Evolutionary conservation across 495 filamentous ascomycete species (phyloP), one percentile per base, ranked within the genome.

Genomic region (Bacidia gigantensis): DNA sequence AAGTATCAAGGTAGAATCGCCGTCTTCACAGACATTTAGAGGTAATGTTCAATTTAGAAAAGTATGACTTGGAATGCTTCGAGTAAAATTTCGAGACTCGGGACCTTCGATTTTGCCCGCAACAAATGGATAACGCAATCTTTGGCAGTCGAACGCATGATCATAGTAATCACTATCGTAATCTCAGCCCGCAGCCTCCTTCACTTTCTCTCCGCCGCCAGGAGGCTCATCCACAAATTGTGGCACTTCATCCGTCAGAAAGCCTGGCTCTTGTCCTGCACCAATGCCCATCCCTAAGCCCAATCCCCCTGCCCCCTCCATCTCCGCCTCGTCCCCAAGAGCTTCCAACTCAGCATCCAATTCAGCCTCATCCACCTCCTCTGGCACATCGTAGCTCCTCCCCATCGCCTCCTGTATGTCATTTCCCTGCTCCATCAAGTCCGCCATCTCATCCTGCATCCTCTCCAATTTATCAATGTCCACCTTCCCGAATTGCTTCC

Each of bases 401-500:
- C 85, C 87, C 49, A 99, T 86, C 53, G 83, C 89, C 71, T 99
- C 92, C 67, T 99, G 87, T 52, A 99, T 99, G 69, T 97, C 92
- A 67, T 97, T 97, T 2, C 93, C 92, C 38, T 96, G 80, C 61
- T 98, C 93, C 80, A 98, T 86, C 68, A 97, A 60, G 69, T 98
- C 92, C 32, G 87, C 88, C 90, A 98, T 97, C 73, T 98, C 92
- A 64, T 98, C 92, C 76, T 98, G 92, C 75, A 98, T 80, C 54
- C 83, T 77, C 75, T 98, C 92, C 60, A 98, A 95, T 77, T 94
- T 87, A 68, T 98, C 93, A 26, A 98, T 82, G 59, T 97, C 83
- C 54, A 98, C 82, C 71, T 95, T 95, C 56, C 92, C 89, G 65
- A 96, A 97, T 71, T 98, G 93, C 66, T 94, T 89, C 60, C 79